phyloP scores from a whole-genome alignment of 2,329 filamentous ascomycete genomes.

The Colletotrichum gloeosporioides region DNA sequence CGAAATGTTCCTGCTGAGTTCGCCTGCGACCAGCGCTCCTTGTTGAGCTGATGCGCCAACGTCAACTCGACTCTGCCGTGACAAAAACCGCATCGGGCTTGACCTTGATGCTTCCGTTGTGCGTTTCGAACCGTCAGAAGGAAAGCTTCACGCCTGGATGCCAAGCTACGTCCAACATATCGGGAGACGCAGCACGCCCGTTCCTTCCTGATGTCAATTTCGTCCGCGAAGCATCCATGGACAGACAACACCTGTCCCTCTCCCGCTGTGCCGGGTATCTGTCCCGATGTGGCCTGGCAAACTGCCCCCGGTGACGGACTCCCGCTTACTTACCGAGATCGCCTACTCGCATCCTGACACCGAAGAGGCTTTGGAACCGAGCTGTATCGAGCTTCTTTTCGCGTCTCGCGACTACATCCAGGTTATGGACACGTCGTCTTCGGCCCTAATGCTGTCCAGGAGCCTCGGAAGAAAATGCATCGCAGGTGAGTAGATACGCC shows the following conservation, averaged over 20 bases:
- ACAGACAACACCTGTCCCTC: not conserved
- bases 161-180: not conserved
- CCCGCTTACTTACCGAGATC: not conserved
- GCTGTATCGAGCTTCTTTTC: not conserved
- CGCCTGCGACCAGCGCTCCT: not conserved
- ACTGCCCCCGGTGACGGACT: not conserved
- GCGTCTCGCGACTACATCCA: not conserved
- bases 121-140: not conserved
- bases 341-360: not conserved
- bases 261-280: not conserved
- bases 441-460: not conserved
- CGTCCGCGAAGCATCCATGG: not conserved
- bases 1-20: not conserved
- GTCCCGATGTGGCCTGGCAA: not conserved
- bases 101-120: not conserved
- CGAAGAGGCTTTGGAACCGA: not conserved
- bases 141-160: not conserved
- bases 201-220: not conserved
- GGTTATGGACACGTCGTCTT: not conserved
- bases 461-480: not conserved
- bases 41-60: not conserved
- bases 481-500: not conserved
- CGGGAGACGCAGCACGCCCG: not conserved
- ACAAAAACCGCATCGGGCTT: not conserved
- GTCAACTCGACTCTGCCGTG: not conserved